Percentiles rank a stretch among this genome's conserved stretches.
Evolutionary conservation across 2,329 filamentous ascomycete genomes (phyloP).

Genomic region (Raffaelea arxii): DNA sequence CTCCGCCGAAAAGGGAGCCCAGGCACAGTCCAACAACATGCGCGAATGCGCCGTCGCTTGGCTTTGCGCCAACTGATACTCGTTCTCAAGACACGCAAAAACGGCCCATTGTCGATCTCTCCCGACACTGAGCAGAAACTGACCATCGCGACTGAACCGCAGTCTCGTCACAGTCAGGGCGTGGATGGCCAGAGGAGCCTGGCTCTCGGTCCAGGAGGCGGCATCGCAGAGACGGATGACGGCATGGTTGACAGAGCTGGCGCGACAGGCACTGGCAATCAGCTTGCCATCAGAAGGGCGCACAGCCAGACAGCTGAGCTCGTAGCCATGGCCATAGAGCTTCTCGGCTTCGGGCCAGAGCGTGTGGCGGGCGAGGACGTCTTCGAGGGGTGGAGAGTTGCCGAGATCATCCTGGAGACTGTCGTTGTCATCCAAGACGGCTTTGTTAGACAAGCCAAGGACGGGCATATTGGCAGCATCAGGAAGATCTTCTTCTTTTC

Average conservation of each 20-base stretch:
- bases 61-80: constrained; percentile 49
- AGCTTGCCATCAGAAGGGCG: constrained; percentile 64
- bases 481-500: constrained; percentile 44
- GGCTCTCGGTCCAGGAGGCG: constrained; percentile 75
- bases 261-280: constrained; percentile 86
- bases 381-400: constrained; percentile 74
- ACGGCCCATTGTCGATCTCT: constrained; percentile 86
- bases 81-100: constrained; percentile 28
- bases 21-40: constrained; percentile 86
- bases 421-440: constrained; percentile 44
- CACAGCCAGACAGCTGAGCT: constrained; percentile 79
- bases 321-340: constrained; percentile 94
- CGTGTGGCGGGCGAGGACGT: constrained; percentile 79
- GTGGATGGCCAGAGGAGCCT: constrained; percentile 74
- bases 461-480: constrained; percentile 94
- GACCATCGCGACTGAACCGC: constrained; percentile 62
- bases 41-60: constrained; percentile 81
- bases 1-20: constrained; percentile 50
- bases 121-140: constrained; percentile 72
- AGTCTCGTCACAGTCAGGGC: constrained; percentile 77
- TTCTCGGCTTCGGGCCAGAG: constrained; percentile 96
- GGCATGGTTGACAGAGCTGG: constrained; percentile 86
- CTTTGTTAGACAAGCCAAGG: constrained; percentile 91
- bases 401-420: constrained; percentile 31
- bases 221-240: constrained; percentile 90